Evolutionary conservation across 768 basidiomycete genomes (phyloP), one percentile per base, ranked within the genome.

Genomic region (Galerina marginata): DNA sequence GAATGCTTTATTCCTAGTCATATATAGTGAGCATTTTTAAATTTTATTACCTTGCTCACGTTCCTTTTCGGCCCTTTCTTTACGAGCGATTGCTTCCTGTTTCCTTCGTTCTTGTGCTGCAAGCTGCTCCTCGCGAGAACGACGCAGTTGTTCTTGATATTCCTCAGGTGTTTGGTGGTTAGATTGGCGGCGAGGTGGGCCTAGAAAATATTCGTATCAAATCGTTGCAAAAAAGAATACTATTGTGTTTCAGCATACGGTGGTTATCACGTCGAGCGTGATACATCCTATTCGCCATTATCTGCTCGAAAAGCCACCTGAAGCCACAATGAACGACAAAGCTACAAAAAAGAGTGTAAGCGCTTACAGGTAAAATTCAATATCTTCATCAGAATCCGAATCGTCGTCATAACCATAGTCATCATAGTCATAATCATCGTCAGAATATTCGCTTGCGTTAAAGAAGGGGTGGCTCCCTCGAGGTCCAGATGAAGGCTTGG

Each of bases 61-160:
- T 82, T 86, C 70, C 79, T 77, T 61, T 69, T 74, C 69, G 77
- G 78, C 57, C 66, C 77, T 37, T 3, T 77, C 81, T 68, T 82
- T 86, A 16, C 83, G 81, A 3, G 74, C 76, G 23, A 74, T 78
- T 47, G 81, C 78, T 67, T 88, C 83, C 58, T 73, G 72, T 54
- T 77, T 76, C 14, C 85, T 78, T 52, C 88, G 83, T 58, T 77
- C 79, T 60, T 83, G 79, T 1, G 85, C 87, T 23, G 72, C 81
- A 58, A 80, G 71, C 67, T 85, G 86, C 44, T 86, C 84, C 70
- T 88, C 83, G 42, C 81, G 76, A 36, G 64, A 69, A 47, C 76
- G 76, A 47, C 79, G 81, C 14, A 88, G 58, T 45, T 86, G 85
- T 43, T 79, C 81, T 51, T 79, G 70, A 50, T 83, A 84, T 69